Base-by-base conservation (phyloP, 306 rosid species). In the Chamaecrista fasciculata region DNA sequence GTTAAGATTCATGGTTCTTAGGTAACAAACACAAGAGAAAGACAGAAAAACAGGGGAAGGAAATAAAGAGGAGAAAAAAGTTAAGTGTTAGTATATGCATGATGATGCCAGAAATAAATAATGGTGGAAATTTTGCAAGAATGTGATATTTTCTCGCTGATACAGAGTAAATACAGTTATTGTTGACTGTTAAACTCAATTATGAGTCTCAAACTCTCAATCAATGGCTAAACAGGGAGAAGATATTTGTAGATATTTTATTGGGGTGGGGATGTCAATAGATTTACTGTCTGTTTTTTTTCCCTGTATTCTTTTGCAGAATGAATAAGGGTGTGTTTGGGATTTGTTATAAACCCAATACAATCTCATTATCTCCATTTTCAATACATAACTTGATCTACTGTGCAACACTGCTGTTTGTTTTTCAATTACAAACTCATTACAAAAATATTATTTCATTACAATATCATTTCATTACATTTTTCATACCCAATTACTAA, bases 1-100 rank as follows among this genome's bases (percentile, higher is more conserved):
- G 34, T 29, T 29, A 2, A 29, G 5, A 2, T 53, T 33, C 2
- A 2, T 37, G 10, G 9, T 37, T 7, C 42, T 37, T 37, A 7
- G 42, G 12, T 37, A 28, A 8, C 26, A 15, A 34, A 8, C 5
- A 18, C 3, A 42, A 3, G 10, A 24, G 6, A 49, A 18, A 9
- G 2, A 31, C 7, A 43, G 43, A n/a, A 0, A 10, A 42, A 39
- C 36, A 33, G 36, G 11, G 55, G 51, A 37, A 37, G 26, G 29
- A 39, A 57, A 33, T 33, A 8, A 7, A 18, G 50, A 16, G 50
- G 25, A 36, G 36, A 16, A 72, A 8, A 61, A 62, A 66, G 64
- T 34, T 50, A 64, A 0, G 81, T n/a, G n/a, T n/a, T n/a, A n/a
- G n/a, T 70, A 9, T 31, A 62, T 3, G 82, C 82, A 67, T 4